phyloP scores from a whole-genome alignment of 2,329 filamentous ascomycete species.

The Calonectria fujianensis region DNA sequence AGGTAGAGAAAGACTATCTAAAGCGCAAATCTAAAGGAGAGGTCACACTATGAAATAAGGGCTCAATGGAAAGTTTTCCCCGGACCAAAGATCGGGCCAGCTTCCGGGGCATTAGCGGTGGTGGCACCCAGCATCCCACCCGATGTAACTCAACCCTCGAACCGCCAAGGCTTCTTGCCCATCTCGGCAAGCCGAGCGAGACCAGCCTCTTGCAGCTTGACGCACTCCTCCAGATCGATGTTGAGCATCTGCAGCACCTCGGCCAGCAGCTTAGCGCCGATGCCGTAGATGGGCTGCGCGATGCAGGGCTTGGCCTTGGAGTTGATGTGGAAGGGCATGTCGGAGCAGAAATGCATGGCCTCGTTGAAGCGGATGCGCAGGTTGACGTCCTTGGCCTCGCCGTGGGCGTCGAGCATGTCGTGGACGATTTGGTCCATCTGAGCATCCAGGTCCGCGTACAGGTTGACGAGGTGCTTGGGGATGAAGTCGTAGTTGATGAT shows the following conservation, averaged over 20 bases:
- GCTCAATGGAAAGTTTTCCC: neutral
- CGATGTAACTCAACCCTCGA: constrained; percentile 20
- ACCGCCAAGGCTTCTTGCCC: constrained; percentile 27
- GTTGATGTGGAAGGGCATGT: constrained; percentile 32
- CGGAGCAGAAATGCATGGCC: constrained; percentile 29
- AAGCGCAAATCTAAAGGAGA: neutral
- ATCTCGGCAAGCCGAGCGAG: constrained; percentile 20
- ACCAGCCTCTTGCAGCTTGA: constrained; percentile 21
- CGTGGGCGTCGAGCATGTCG: constrained; percentile 22
- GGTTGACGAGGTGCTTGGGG: constrained; percentile 8
- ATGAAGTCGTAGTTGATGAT: constrained; percentile 18
- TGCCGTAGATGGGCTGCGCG: constrained; percentile 26
- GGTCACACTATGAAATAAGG: neutral
- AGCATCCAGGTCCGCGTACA: constrained; percentile 5
- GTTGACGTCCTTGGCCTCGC: constrained; percentile 26
- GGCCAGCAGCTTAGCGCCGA: constrained; percentile 21
- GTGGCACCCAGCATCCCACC: neutral
- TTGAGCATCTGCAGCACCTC: constrained; percentile 28
- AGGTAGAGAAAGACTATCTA: neutral
- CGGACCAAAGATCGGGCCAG: neutral
- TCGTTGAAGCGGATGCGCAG: constrained; percentile 28
- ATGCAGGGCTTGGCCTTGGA: constrained; percentile 32
- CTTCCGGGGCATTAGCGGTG: neutral
- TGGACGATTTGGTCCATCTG: constrained; percentile 17
- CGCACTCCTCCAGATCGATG: constrained; percentile 24